Conservation (phyloP, 2,329 filamentous ascomycete species). For the Phialemoniopsis sp. region DNA sequence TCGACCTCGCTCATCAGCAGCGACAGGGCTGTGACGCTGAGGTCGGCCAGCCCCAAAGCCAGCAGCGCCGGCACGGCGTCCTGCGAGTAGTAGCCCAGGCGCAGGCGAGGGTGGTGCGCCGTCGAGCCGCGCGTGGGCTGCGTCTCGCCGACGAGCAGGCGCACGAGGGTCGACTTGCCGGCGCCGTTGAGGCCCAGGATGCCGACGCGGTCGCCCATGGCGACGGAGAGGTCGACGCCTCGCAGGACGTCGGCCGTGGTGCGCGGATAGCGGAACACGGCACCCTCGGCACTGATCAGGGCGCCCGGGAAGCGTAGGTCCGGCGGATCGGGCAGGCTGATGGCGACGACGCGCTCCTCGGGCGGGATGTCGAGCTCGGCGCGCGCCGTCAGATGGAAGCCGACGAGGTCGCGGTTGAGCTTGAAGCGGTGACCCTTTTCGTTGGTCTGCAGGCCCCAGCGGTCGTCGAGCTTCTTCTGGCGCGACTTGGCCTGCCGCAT, state of each 20-base stretch:
- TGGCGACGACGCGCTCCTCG: slow-evolving; percentile 54
- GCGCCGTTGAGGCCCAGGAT: slow-evolving; percentile 76
- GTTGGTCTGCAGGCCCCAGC: slow-evolving; percentile 72
- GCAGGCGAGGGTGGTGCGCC: slow-evolving; percentile 63
- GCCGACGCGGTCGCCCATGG: slow-evolving; percentile 70
- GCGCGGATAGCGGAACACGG: slow-evolving; percentile 58
- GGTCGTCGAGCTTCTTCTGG: slow-evolving; percentile 79
- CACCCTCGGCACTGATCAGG: slow-evolving; percentile 67
- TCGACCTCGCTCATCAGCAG: slow-evolving; percentile 55
- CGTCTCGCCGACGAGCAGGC: slow-evolving; percentile 59
- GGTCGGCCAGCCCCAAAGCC: slow-evolving; percentile 40
- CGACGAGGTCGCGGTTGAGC: slow-evolving; percentile 68
- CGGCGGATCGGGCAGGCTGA: slow-evolving; percentile 57
- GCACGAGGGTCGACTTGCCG: slow-evolving; percentile 77
- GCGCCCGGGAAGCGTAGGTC: slow-evolving; percentile 73
- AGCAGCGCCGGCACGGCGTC: slow-evolving; percentile 70
- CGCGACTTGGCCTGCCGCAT: slow-evolving; percentile 79
- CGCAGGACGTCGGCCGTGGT: slow-evolving; percentile 44
- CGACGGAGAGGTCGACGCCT: slow-evolving; percentile 63
- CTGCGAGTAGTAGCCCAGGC: slow-evolving; percentile 75
- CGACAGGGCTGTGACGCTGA: slow-evolving; percentile 58
- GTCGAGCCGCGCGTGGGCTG: slow-evolving; percentile 56
- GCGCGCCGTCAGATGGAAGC: slow-evolving; percentile 54
- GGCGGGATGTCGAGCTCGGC: slow-evolving; percentile 68
- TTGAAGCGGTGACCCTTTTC: slow-evolving; percentile 74